Percentiles rank a stretch among this genome's conserved stretches.
These are phyloP conservation scores for Linum usitatissimum DNA, from an alignment of 345 rosid species.

Conservation along the genomic window DNA sequence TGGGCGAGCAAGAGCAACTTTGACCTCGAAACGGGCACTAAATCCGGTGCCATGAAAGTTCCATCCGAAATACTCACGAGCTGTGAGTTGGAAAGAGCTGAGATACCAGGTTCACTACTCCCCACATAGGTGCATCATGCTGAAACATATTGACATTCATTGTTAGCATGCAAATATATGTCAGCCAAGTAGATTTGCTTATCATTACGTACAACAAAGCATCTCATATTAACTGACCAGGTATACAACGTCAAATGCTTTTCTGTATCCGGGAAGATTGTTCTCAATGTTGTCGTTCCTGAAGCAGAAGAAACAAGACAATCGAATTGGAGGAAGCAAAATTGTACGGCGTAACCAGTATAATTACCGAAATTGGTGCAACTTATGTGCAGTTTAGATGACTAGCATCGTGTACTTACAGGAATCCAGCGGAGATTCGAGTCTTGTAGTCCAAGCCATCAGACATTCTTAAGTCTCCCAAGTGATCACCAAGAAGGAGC, in stretches of 20 bases:
- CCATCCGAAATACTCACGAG: conserved; percentile 3
- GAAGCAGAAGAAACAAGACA: conserved; percentile 10
- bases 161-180: background rate
- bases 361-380: background rate
- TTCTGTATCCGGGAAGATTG: conserved; percentile 46
- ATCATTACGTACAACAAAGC: too few relatives aligned
- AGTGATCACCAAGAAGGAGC: conserved; percentile 78
- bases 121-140: conserved; percentile 80
- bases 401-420: conserved; percentile 38
- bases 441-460: conserved; percentile 71
- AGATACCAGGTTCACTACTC: conserved; percentile 49
- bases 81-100: conserved; percentile 29
- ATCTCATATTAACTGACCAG: conserved; percentile 35
- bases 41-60: too few relatives aligned
- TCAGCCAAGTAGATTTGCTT: background rate
- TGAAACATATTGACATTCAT: conserved; percentile 8
- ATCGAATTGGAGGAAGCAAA: background rate
- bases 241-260: conserved; percentile 64
- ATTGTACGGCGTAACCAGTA: too few relatives aligned
- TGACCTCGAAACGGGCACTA: too few relatives aligned
- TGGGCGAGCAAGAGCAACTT: too few relatives aligned
- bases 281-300: conserved; percentile 69
- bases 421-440: conserved; percentile 69
- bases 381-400: background rate
- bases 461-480: conserved; percentile 81